Evolutionary conservation across 345 rosid genomes (phyloP), one percentile per base, ranked within the genome.

Genomic region (Eucalyptus fibrosa): DNA sequence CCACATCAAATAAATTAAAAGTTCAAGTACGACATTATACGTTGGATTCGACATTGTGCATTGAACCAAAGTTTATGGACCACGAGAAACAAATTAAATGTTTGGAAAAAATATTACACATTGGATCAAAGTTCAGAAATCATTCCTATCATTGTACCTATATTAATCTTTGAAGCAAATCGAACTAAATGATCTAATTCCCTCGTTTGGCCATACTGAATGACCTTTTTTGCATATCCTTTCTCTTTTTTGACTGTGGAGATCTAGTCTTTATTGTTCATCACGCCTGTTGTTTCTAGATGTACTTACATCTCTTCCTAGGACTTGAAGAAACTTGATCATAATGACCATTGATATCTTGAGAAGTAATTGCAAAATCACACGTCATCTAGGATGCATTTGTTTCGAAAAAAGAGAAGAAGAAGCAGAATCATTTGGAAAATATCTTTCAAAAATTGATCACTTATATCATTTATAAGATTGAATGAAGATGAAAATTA

Each of bases 101-200:
- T 53, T 53, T 53, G 9, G 0, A 53, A 53, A 53, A 0, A 0
- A 18, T 3, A 53, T 53, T 53, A 0, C 0, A 53, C 2, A 18
- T 53, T 7, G 0, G 4, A 18, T 0, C 0, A 53, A 53, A 18
- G 2, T 53, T 53, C 0, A 51, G 2, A 51, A 0, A 51, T 1
- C 0, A 51, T 51, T 51, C 2, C 0, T 18, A 51, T 19, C 5
- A 19, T 3, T 53, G 56, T 53, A 53, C 4, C 30, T 56, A 23
- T 56, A 56, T 56, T 56, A 23, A 9, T 56, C 62, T 23, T 56
- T 56, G 28, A 56, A 9, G 11, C 30, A 56, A 24, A 23, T 0
- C 3, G 3, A 23, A 56, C 0, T 0, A 6, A 56, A 56, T 9
- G 62, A 24, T 56, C 6, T 56, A 9, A 23, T 56, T 24, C 12